Percentiles rank a stretch among this genome's conserved stretches.
Conservation (phyloP, 169 alveolate genomes). For the Prorocentrum cordatum region DNA sequence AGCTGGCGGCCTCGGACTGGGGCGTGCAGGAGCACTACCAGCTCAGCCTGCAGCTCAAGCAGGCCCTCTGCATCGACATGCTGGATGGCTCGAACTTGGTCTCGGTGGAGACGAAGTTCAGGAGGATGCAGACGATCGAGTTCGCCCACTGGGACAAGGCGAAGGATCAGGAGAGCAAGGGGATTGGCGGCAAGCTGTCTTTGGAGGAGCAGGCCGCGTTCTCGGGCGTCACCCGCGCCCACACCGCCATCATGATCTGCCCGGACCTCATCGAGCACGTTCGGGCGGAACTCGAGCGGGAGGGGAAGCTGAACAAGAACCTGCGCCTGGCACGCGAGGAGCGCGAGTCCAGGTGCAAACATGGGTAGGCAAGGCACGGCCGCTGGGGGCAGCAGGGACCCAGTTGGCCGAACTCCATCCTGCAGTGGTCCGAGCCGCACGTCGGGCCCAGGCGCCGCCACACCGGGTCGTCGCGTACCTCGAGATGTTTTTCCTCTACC, state of each 20-base stretch:
- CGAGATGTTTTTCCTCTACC: too few species aligned
- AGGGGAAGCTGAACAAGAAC: neutral
- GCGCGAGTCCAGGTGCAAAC: neutral
- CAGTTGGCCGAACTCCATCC: too few species aligned
- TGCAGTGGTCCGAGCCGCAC: too few species aligned
- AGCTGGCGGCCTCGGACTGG: neutral
- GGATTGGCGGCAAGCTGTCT: neutral
- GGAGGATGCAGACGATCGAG: conserved; percentile 9
- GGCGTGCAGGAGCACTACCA: conserved; percentile 2
- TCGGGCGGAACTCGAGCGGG: neutral
- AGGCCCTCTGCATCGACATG: neutral
- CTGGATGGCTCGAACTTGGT: neutral
- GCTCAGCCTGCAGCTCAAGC: neutral
- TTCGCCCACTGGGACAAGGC: neutral
- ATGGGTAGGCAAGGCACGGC: too few species aligned
- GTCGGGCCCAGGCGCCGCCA: too few species aligned
- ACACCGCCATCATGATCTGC: neutral
- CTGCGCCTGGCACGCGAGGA: neutral
- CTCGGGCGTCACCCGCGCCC: neutral
- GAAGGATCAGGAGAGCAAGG: neutral
- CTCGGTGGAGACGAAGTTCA: neutral
- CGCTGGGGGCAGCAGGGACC: too few species aligned
- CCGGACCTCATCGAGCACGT: neutral
- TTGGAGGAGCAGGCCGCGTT: neutral
- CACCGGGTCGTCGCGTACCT: too few species aligned